phyloP scores from a whole-genome alignment of 2,329 filamentous ascomycete species.

The Alternaria sp. region DNA sequence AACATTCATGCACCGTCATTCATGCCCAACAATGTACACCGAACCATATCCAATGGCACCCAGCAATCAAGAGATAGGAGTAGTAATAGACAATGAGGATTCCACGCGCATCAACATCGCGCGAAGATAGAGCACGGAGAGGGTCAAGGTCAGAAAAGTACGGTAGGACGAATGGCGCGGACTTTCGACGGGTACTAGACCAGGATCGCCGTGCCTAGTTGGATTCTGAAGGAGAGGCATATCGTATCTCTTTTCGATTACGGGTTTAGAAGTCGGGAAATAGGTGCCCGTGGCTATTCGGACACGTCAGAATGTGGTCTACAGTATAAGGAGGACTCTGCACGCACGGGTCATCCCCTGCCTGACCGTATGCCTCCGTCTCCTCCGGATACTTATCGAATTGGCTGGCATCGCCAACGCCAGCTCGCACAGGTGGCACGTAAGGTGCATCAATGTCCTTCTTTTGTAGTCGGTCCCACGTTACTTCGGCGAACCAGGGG shows the following conservation, averaged over 20 bases:
- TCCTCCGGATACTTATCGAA: slow-evolving; percentile 99
- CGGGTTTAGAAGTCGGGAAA: slow-evolving; percentile 42
- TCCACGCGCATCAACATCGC: not conserved
- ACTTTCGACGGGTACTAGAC: slow-evolving; percentile 11
- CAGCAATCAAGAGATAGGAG: not conserved
- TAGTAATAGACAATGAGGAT: not conserved
- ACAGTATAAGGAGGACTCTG: slow-evolving; percentile 31
- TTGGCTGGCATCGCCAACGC: slow-evolving; percentile 92
- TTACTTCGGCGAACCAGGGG: slow-evolving; percentile 96
- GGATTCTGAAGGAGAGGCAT: slow-evolving; percentile 6
- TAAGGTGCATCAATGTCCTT: slow-evolving; percentile 99
- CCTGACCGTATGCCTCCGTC: slow-evolving; percentile 84
- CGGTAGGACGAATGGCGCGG: slow-evolving; percentile 6
- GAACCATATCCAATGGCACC: not conserved
- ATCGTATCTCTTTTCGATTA: slow-evolving; percentile 7
- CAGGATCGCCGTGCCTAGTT: slow-evolving; percentile 13
- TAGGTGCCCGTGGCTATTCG: slow-evolving; percentile 43
- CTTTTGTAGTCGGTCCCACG: slow-evolving; percentile 90
- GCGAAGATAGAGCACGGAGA: not conserved
- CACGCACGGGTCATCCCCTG: slow-evolving; percentile 85
- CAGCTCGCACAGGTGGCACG: slow-evolving; percentile 92
- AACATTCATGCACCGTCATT: not conserved
- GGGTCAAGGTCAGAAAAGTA: slow-evolving; percentile 1
- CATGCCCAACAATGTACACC: not conserved
- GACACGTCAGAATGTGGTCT: slow-evolving; percentile 40